These are phyloP conservation scores for Cenococcum geophilum DNA, from an alignment of 495 filamentous ascomycete species.

Conservation along the genomic window DNA sequence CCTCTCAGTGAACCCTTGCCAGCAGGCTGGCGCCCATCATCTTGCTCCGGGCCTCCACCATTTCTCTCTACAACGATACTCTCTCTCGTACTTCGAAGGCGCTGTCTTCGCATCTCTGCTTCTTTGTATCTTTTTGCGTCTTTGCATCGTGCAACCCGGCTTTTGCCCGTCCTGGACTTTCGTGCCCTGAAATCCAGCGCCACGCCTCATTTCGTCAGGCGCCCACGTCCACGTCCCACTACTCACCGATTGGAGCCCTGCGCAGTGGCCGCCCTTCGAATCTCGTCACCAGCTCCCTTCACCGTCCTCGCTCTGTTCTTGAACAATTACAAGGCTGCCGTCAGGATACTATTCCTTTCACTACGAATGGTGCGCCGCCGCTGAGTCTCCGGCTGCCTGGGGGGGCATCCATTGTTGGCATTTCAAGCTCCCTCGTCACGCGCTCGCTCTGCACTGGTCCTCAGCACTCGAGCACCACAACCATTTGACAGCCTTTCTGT, in stretches of 20 bases:
- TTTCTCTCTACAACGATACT: too few species aligned
- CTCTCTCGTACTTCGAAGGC: too few species aligned
- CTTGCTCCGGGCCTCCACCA: too few species aligned
- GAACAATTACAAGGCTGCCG: neutral
- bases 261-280: neutral
- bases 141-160: neutral
- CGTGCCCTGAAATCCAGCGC: neutral
- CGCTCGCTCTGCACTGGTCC: neutral
- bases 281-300: neutral
- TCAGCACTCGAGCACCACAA: neutral
- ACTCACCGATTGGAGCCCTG: neutral
- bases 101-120: too few species aligned
- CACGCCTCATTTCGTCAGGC: neutral
- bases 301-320: neutral
- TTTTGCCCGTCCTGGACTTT: neutral
- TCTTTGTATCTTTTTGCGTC: neutral
- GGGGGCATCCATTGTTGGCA: slow-evolving; percentile 2
- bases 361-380: neutral
- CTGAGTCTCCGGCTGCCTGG: neutral
- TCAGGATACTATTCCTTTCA: neutral
- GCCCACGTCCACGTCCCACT: neutral
- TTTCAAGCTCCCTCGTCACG: neutral
- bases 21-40: too few species aligned
- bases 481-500: neutral
- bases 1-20: too few species aligned